phyloP scores from a whole-genome alignment of 2,329 filamentous ascomycete species.

The Pseudopyrenochaeta lycopersici region DNA sequence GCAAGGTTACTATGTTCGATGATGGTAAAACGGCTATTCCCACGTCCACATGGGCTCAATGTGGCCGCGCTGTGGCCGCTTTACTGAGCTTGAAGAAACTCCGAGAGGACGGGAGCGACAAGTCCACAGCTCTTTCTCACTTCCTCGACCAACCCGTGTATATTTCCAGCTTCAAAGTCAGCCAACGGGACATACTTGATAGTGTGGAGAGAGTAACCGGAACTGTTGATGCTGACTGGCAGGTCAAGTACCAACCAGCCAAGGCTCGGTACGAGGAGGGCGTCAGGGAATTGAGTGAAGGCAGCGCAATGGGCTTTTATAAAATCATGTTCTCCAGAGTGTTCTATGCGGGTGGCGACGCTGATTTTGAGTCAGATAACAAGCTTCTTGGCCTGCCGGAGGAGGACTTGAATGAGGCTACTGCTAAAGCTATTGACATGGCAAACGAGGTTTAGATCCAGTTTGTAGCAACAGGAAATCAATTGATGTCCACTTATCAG shows the following conservation, averaged over 20 bases:
- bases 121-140: background rate
- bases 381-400: background rate
- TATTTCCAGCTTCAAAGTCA: background rate
- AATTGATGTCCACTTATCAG: no score
- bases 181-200: background rate
- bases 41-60: background rate
- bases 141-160: background rate
- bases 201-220: background rate
- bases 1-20: background rate
- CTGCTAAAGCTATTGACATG: background rate
- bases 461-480: no score
- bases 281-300: background rate
- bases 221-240: background rate
- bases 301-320: background rate
- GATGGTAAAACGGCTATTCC: background rate
- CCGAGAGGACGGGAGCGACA: background rate
- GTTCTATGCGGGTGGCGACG: background rate
- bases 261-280: background rate
- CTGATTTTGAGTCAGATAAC: background rate
- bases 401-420: background rate
- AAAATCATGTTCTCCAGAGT: background rate
- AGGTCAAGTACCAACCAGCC: background rate
- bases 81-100: background rate
- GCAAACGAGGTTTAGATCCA: no score
- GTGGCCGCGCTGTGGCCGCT: background rate